phyloP scores from a whole-genome alignment of 2,329 filamentous ascomycete genomes.

The Fusarium albosuccineum region DNA sequence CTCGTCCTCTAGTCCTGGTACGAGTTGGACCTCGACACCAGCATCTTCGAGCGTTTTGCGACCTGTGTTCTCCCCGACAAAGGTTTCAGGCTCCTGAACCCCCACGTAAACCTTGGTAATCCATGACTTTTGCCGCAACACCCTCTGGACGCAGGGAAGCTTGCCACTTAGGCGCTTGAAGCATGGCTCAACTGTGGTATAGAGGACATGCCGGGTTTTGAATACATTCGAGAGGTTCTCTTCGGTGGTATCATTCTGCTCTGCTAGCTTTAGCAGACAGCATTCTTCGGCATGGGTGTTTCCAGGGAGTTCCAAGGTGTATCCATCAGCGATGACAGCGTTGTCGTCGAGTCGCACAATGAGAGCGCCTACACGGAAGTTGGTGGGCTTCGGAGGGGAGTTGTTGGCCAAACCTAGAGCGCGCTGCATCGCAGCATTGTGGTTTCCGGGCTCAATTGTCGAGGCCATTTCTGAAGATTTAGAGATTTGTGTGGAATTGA shows the following conservation, averaged over 20 bases:
- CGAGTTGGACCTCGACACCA: slow-evolving; percentile 79
- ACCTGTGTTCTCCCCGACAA: slow-evolving; percentile 86
- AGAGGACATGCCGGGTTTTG: slow-evolving; percentile 66
- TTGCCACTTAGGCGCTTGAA: slow-evolving; percentile 81
- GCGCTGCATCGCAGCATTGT: slow-evolving; percentile 70
- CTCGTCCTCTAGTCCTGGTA: slow-evolving; percentile 81
- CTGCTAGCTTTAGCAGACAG: slow-evolving; percentile 81
- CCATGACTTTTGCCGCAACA: slow-evolving; percentile 71
- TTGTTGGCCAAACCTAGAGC: slow-evolving; percentile 82
- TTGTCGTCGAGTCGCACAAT: slow-evolving; percentile 72
- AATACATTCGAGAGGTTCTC: slow-evolving; percentile 63
- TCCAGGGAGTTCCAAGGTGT: slow-evolving; percentile 88
- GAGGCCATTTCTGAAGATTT: slow-evolving; percentile 38
- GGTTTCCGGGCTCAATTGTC: slow-evolving; percentile 52
- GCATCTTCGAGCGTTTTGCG: slow-evolving; percentile 76
- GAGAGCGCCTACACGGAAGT: slow-evolving; percentile 96
- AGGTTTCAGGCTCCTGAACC: slow-evolving; percentile 89
- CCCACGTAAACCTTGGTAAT: slow-evolving; percentile 88
- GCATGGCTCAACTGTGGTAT: slow-evolving; percentile 95
- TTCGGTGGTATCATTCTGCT: slow-evolving; percentile 63
- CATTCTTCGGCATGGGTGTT: slow-evolving; percentile 98
- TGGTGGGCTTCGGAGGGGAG: slow-evolving; percentile 88
- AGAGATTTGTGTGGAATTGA: background rate
- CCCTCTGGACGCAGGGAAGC: slow-evolving; percentile 81
- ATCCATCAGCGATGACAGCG: slow-evolving; percentile 81